A percentile compares a stretch with the other conserved stretches of the same genome.
Conservation (phyloP, 495 filamentous ascomycete genomes). For the Neurospora tetrasperma region DNA sequence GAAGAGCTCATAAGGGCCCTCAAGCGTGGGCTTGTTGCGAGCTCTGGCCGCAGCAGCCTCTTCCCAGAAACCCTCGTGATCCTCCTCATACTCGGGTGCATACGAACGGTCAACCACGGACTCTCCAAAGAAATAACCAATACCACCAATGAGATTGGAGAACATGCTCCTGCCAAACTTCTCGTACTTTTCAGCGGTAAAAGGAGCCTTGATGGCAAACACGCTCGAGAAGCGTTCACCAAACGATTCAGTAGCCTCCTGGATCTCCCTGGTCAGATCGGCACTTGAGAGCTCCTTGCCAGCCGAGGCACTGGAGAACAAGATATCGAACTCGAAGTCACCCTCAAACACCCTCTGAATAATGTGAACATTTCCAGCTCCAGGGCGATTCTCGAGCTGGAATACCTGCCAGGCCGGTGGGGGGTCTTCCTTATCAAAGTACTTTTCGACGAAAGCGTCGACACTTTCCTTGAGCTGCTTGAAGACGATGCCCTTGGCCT, state of each 20-base stretch:
- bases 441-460: conserved; percentile 50
- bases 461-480: conserved; percentile 66
- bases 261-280: conserved; percentile 59
- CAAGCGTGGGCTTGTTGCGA: conserved; percentile 52
- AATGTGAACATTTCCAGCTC: conserved; percentile 71
- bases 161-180: conserved; percentile 83
- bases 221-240: conserved; percentile 61
- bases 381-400: conserved; percentile 59
- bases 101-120: conserved; percentile 82
- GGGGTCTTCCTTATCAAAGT: conserved; percentile 58
- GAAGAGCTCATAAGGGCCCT: conserved; percentile 83
- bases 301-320: conserved; percentile 76
- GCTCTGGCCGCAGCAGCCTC: conserved; percentile 65
- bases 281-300: conserved; percentile 48
- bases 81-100: conserved; percentile 85
- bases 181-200: conserved; percentile 58
- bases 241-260: conserved; percentile 55
- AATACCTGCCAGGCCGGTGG: conserved; percentile 84
- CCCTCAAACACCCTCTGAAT: conserved; percentile 92
- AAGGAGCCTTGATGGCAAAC: conserved; percentile 67
- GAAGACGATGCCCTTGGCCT: conserved; percentile 75
- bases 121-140: conserved; percentile 90
- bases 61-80: conserved; percentile 96
- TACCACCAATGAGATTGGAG: conserved; percentile 87
- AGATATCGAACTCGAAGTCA: conserved; percentile 84